Base-by-base conservation (phyloP, 352 stramenopile species). In the Phytophthora pinifolia region DNA sequence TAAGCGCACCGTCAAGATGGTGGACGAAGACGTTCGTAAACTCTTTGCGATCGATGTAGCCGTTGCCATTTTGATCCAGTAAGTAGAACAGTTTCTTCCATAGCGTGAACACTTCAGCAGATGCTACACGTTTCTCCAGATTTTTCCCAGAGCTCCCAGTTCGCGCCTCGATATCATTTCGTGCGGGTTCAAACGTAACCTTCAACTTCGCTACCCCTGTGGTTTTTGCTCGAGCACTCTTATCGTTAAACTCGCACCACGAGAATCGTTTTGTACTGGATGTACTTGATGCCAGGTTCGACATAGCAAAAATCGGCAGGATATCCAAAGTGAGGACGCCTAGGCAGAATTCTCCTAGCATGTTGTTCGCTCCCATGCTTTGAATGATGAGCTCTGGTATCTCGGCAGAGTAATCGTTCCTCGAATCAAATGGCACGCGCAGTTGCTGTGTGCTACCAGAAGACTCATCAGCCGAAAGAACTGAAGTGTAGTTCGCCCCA, bases 51-150 rank as follows among this genome's bases (percentile, higher is more conserved):
- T 86, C 78, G 36, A 92, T 80, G 0, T 56, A 58, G 0, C 76
- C 78, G 33, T 88, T 85, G 6, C 62, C 49, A 25, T 90, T 69
- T 4, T 39, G 41, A 27, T 92, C 82, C 9, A 92, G 41, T 6
- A 70, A 34, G 34, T 90, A 87, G 35, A 90, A 92, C 1, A 92
- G 51, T 49, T 85, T 83, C 46, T 89, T 89, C 79, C 79, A 89
- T 17, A 82, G 52, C 0, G 62, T 49, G 17, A 79, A 57, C 1
- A 46, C 45, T 44, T 76, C 65, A 0, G 65, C 59, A 20, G 60
- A 54, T 35, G 42, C 27, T 12, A 65, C 60, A 27, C 55, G 43
- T 0, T 43, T 46, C n/a, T 56, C 44, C 4, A 32, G 9, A 0
- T 27, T 55, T 30, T 29, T 38, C 7, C 17, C 0, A 41, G 12